Percentiles rank a stretch among this genome's conserved stretches.
Conservation (phyloP, 2,329 filamentous ascomycete genomes). For the Phoma sp. region DNA sequence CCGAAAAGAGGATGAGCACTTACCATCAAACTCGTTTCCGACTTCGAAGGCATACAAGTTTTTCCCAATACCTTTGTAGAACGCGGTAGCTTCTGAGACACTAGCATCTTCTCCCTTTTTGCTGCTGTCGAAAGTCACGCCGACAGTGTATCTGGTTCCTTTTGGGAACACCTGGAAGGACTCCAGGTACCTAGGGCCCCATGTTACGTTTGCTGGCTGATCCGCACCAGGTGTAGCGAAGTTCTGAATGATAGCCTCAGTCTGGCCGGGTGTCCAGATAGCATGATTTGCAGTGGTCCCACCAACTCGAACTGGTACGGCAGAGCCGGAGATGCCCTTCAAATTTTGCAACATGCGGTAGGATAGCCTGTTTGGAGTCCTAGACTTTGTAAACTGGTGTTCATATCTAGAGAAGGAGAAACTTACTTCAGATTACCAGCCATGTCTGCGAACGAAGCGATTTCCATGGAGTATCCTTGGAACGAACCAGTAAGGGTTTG, state of each 20-base stretch:
- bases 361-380: slow-evolving; percentile 23
- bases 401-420: not conserved
- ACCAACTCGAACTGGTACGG: slow-evolving; percentile 22
- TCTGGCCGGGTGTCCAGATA: slow-evolving; percentile 17
- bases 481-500: slow-evolving; percentile 17
- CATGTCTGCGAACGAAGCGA: slow-evolving; percentile 23
- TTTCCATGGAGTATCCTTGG: slow-evolving; percentile 25
- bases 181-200: slow-evolving; percentile 24
- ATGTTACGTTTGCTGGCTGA: slow-evolving; percentile 24
- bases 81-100: slow-evolving; percentile 17
- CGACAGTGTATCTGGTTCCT: slow-evolving; percentile 29
- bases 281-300: slow-evolving; percentile 25
- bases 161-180: slow-evolving; percentile 30
- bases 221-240: slow-evolving; percentile 25
- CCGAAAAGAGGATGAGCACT: not conserved
- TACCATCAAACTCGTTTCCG: slow-evolving; percentile 33
- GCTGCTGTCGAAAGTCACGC: slow-evolving; percentile 25
- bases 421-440: slow-evolving; percentile 20
- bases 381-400: not conserved
- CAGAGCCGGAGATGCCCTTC: slow-evolving; percentile 20
- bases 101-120: slow-evolving; percentile 18
- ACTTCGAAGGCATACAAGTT: slow-evolving; percentile 25
- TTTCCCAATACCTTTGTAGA: slow-evolving; percentile 19
- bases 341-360: slow-evolving; percentile 27
- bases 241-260: slow-evolving; percentile 25